phyloP scores from a whole-genome alignment of 148 eudicot species.

The Rhododendron vialii region DNA sequence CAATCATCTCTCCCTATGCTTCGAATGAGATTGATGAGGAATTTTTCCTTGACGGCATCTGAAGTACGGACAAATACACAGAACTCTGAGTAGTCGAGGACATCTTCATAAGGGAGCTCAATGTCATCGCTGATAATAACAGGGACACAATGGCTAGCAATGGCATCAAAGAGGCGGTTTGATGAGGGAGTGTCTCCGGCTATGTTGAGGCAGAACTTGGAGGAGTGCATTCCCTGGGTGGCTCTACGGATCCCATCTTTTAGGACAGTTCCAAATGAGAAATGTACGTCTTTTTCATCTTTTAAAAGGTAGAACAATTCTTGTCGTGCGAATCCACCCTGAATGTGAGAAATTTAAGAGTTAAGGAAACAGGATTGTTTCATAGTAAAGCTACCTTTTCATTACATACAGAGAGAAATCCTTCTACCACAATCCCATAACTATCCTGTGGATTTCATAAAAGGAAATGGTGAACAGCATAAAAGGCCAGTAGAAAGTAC shows the following conservation, averaged over 20 bases:
- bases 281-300: constrained; percentile 84
- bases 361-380: neutral
- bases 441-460: neutral
- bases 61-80: constrained; percentile 70
- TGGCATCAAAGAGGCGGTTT: constrained; percentile 90
- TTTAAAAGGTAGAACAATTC: constrained; percentile 70
- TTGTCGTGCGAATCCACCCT: constrained; percentile 90
- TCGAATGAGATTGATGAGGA: constrained; percentile 60
- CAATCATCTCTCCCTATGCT: constrained; percentile 73
- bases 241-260: constrained; percentile 64
- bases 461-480: neutral
- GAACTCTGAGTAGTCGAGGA: constrained; percentile 76
- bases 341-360: constrained; percentile 11
- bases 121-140: constrained; percentile 88
- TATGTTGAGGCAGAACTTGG: constrained; percentile 94
- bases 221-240: constrained; percentile 73
- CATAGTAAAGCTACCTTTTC: neutral
- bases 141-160: constrained; percentile 93
- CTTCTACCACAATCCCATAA: neutral
- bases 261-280: constrained; percentile 72
- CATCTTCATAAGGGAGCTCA: constrained; percentile 91
- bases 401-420: neutral
- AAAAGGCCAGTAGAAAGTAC: neutral
- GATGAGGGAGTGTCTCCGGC: constrained; percentile 98
- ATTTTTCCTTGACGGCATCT: constrained; percentile 67